phyloP scores from a whole-genome alignment of 225 moss, liverwort and hornwort species.

The Anthoceros angustus region DNA sequence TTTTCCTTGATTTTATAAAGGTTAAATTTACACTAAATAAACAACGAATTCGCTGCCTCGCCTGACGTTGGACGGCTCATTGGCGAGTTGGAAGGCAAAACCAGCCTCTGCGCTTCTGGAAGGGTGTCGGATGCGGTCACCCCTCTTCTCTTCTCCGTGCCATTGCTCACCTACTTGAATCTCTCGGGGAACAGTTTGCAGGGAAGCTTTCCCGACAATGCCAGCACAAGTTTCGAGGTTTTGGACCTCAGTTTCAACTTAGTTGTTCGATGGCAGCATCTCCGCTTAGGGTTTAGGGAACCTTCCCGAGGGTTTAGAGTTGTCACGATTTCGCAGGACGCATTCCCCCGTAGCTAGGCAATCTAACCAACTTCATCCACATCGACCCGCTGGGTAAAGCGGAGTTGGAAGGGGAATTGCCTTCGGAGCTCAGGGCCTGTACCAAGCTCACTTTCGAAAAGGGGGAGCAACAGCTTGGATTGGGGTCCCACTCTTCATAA shows the following conservation, averaged over 20 bases:
- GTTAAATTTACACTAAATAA: too few species aligned
- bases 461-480: conserved; percentile 79
- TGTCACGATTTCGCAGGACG: background rate
- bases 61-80: background rate
- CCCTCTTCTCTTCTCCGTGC: background rate
- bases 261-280: background rate
- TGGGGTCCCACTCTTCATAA: conserved; percentile 53
- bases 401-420: background rate
- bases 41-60: too few species aligned
- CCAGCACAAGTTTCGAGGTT: background rate
- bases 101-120: background rate
- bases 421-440: background rate
- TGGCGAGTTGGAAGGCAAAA: background rate
- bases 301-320: background rate
- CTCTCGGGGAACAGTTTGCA: conserved; percentile 1
- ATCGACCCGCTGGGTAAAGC: background rate
- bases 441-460: conserved; percentile 30
- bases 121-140: background rate
- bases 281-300: background rate
- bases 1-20: too few species aligned
- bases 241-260: background rate
- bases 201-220: background rate
- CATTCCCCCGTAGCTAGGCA: background rate
- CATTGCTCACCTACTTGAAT: background rate
- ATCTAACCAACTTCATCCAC: background rate